Evolutionary conservation across 192 early-diverging fungal species (phyloP).

Genomic region (Paraglomus occultum): DNA sequence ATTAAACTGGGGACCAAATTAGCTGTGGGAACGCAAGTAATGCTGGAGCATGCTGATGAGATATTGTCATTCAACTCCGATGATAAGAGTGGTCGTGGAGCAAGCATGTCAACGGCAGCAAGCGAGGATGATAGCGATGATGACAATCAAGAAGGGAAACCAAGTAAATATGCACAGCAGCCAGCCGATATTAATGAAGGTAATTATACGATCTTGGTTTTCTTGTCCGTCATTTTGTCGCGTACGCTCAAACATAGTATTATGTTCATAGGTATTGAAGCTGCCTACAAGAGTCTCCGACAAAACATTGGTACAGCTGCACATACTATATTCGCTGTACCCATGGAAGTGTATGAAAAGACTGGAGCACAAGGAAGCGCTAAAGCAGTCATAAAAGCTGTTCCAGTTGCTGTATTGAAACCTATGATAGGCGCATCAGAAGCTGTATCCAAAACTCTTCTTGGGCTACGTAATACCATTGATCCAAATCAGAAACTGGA

Average conservation of each 20-base stretch:
- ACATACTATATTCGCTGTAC: conserved; percentile 87
- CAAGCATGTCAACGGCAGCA: conserved; percentile 23
- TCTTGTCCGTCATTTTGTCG: too few species aligned
- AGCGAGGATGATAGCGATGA: conserved; percentile 27
- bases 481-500: conserved; percentile 76
- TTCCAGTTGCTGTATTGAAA: conserved; percentile 89
- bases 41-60: conserved; percentile 88
- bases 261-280: conserved; percentile 55
- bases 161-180: conserved; percentile 84
- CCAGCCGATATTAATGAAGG: conserved; percentile 80
- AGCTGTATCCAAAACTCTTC: conserved; percentile 86
- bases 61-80: conserved; percentile 56
- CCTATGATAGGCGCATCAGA: conserved; percentile 96
- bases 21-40: conserved; percentile 84
- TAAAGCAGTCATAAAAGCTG: conserved; percentile 67
- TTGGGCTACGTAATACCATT: conserved; percentile 88
- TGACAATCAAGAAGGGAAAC: conserved; percentile 32
- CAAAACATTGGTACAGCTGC: conserved; percentile 81
- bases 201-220: neutral
- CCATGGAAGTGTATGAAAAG: conserved; percentile 75
- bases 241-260: neutral
- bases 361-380: conserved; percentile 54
- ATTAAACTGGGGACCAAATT: conserved; percentile 84
- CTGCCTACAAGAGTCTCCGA: conserved; percentile 77
- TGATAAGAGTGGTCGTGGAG: conserved; percentile 36